Base-by-base conservation (phyloP, 2,329 filamentous ascomycete species). In the Balansia obtecta region DNA sequence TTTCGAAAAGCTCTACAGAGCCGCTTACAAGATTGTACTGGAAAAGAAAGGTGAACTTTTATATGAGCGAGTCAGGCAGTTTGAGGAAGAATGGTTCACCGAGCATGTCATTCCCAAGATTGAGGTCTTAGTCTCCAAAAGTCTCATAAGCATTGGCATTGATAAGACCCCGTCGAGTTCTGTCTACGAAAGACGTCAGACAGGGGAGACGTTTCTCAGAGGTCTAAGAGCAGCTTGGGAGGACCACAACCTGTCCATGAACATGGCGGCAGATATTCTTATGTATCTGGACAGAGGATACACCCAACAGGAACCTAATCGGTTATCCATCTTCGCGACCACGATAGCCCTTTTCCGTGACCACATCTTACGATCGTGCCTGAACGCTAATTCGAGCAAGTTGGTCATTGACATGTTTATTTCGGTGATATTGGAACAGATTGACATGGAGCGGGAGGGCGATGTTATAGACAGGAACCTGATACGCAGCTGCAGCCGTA, bases 271-370 rank as follows among this genome's bases (percentile, higher is more conserved):
- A 4, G 93, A 97, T 65, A 88, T 97, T 33, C 75, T 97, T 48
- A 96, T 97, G 89, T 96, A 96, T 63, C 88, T 98, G 74, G 91
- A 98, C 63, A 85, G 89, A 46, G 83, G 90, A 30, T 89, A 86
- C 60, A 85, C 82, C 46, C 74, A 82, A 37, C 60, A 64, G 46
- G 88, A 94, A 55, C 60, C 68, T 6, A 79, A 82, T 53, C 76
- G 80, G 6, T 83, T 88, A 0, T 85, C 86, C 0, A 93, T 96
- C 50, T 96, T 90, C 63, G 79, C 84, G 13, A 80, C 85, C 10
- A 83, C 88, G 2, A 95, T 98, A 73, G 84, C 84, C 2, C 73
- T 96, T 2, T 98, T 95, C 65, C 82, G 91, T 38, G 88, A 96
- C 58, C 76, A 89, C 58, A 86, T 98, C 43, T 73, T 98, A 9